Percentiles rank a stretch among this genome's conserved stretches.
These are phyloP conservation scores for Tagetes erecta DNA, from an alignment of 129 eudicot genomes.

Conservation along the genomic window DNA sequence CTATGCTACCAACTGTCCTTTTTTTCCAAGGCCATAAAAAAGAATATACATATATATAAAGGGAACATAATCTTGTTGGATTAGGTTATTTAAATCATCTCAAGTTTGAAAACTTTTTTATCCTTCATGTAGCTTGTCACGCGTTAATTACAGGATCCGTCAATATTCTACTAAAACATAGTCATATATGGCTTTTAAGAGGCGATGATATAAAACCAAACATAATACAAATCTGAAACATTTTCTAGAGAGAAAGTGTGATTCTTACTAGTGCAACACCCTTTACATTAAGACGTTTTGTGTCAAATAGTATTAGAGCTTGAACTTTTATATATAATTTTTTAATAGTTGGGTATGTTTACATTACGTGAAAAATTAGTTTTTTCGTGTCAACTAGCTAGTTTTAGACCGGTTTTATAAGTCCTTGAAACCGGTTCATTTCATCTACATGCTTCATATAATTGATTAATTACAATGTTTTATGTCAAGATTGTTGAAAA, in stretches of 20 bases:
- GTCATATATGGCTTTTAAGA: too few species aligned
- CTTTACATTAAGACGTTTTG: not conserved
- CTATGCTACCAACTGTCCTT: constrained; percentile 30
- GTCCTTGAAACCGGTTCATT: not conserved
- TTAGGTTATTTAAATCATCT: not conserved
- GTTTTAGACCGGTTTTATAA: not conserved
- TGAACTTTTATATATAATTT: not conserved
- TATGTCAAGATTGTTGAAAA: not conserved
- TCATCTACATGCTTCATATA: not conserved
- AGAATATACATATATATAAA: not conserved
- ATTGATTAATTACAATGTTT: not conserved
- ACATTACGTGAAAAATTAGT: not conserved
- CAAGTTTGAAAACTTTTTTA: not conserved
- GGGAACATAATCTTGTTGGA: constrained; percentile 10
- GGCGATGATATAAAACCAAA: too few species aligned
- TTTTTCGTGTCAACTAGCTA: not conserved
- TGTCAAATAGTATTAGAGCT: not conserved
- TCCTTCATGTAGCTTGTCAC: too few species aligned
- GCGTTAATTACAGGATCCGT: too few species aligned
- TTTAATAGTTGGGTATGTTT: not conserved
- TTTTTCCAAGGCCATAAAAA: not conserved
- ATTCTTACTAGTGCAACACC: too few species aligned
- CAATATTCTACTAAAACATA: too few species aligned
- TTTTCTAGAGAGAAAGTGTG: too few species aligned
- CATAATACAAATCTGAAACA: not conserved